Evolutionary conservation across 2,329 filamentous ascomycete genomes (phyloP).

Genomic region (Aspergillus sp.): DNA sequence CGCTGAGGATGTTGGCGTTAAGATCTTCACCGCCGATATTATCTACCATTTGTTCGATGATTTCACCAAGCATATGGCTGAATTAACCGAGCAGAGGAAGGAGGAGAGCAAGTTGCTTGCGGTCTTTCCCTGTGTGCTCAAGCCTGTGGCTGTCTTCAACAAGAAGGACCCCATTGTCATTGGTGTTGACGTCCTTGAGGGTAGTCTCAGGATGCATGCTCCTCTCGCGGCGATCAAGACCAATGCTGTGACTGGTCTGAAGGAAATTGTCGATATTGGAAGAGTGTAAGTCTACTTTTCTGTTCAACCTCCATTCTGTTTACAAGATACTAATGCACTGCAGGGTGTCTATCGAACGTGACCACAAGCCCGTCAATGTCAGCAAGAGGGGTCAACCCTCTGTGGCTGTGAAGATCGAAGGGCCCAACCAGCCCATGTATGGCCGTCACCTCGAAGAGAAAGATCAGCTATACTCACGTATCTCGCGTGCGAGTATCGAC

Average conservation of each 20-base stretch:
- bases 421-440: constrained; percentile 82
- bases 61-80: constrained; percentile 90
- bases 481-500: constrained; percentile 84
- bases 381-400: constrained; percentile 97
- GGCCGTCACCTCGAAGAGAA: constrained; percentile 90
- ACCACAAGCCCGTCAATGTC: constrained; percentile 86
- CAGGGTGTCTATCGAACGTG: constrained; percentile 92
- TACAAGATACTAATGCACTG: constrained; percentile 13
- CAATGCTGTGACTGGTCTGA: constrained; percentile 67
- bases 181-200: constrained; percentile 91
- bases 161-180: constrained; percentile 94
- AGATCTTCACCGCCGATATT: constrained; percentile 97
- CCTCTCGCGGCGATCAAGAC: constrained; percentile 80
- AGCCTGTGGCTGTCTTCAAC: constrained; percentile 91
- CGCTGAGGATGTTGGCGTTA: constrained; percentile 88
- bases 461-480: constrained; percentile 77
- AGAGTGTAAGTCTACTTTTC: constrained; percentile 67
- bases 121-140: constrained; percentile 91
- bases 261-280: constrained; percentile 76
- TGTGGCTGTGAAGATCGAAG: constrained; percentile 96
- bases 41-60: constrained; percentile 98
- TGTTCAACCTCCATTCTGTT: neutral
- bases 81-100: constrained; percentile 82
- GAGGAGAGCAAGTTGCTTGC: constrained; percentile 92
- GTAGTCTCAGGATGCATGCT: constrained; percentile 75